Evolutionary conservation across 495 filamentous ascomycete genomes (phyloP).

Genomic region (Bryoglossum gracile): DNA sequence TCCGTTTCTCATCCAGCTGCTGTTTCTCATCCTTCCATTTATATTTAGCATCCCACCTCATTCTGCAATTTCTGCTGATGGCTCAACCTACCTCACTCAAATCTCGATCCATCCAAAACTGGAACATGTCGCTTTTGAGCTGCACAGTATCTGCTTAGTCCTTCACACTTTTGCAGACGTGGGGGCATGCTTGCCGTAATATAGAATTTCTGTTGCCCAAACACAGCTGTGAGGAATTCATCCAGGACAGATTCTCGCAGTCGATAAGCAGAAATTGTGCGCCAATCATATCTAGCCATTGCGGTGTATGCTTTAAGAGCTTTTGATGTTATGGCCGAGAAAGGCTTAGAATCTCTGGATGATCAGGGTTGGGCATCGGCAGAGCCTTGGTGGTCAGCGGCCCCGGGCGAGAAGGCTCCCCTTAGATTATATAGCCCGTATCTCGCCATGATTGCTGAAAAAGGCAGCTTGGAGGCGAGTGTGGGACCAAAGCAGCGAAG

Average conservation of each 20-base stretch:
- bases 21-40: neutral
- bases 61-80: neutral
- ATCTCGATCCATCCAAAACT: constrained; percentile 3
- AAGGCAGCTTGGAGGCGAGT: neutral
- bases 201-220: constrained; percentile 10
- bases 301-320: neutral
- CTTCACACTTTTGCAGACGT: neutral
- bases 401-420: constrained; percentile 2
- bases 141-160: neutral
- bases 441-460: too few relatives aligned
- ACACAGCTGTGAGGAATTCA: neutral
- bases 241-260: neutral
- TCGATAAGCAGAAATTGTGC: constrained; percentile 2
- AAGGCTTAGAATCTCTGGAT: constrained; percentile 3
- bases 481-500: constrained; percentile 7
- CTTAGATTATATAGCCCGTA: neutral
- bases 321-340: neutral
- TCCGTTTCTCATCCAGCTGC: neutral
- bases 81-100: neutral
- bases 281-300: constrained; percentile 7
- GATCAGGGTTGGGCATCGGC: constrained; percentile 1
- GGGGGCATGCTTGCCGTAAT: neutral
- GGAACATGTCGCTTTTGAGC: neutral
- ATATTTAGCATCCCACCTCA: neutral
- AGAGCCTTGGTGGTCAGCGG: neutral